These are phyloP conservation scores for Deinandra increscens DNA, from an alignment of 129 eudicot genomes.

Conservation along the genomic window DNA sequence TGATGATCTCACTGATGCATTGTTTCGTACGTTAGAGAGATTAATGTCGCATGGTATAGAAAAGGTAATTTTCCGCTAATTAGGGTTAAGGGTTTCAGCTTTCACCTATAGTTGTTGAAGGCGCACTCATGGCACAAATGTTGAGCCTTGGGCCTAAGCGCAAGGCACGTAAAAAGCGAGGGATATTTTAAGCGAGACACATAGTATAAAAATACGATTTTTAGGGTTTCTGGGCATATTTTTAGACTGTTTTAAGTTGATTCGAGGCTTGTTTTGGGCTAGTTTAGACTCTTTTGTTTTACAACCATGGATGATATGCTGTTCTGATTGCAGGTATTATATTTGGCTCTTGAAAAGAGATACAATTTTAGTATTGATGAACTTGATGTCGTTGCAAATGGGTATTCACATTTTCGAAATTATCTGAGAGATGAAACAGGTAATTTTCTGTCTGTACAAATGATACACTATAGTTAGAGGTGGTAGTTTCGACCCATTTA, in stretches of 20 bases:
- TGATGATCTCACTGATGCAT: constrained; percentile 90
- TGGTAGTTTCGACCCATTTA: neutral
- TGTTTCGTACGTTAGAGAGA: constrained; percentile 53
- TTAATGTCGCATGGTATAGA: constrained; percentile 51
- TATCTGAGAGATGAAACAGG: constrained; percentile 51
- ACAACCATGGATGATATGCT: neutral
- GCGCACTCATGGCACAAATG: too few species aligned
- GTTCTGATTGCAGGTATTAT: constrained; percentile 57
- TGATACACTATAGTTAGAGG: neutral
- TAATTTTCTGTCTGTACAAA: constrained; percentile 15
- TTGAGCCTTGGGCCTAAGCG: too few species aligned
- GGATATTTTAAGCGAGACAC: too few species aligned
- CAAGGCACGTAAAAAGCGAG: too few species aligned
- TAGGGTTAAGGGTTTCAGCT: neutral
- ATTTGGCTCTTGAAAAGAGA: constrained; percentile 91
- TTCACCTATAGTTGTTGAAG: neutral
- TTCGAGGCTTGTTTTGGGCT: too few species aligned
- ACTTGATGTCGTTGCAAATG: constrained; percentile 78
- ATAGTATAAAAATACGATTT: too few species aligned
- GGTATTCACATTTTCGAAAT: constrained; percentile 81
- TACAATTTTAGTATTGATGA: constrained; percentile 79
- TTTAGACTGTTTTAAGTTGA: too few species aligned
- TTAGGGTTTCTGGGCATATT: too few species aligned
- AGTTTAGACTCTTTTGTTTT: neutral
- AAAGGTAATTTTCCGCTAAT: constrained; percentile 40